Evolutionary conservation across 768 basidiomycete species (phyloP).

Genomic region (Tulasnella sp.): DNA sequence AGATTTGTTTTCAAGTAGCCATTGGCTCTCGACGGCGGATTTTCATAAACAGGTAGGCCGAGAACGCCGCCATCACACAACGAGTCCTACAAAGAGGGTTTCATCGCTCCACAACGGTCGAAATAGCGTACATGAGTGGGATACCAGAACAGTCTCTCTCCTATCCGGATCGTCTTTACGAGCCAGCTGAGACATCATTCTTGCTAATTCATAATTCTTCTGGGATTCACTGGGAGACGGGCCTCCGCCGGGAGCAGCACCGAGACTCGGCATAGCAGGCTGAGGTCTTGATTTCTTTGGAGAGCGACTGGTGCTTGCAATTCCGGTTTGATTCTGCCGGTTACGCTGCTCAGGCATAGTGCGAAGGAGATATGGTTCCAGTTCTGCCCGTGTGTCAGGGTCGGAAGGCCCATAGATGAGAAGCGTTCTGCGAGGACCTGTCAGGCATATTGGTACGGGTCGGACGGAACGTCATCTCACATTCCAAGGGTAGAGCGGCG

Average conservation of each 20-base stretch:
- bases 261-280: too few relatives aligned
- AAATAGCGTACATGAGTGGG: not conserved
- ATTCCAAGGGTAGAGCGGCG: too few relatives aligned
- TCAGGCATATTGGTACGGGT: not conserved
- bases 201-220: slow-evolving; percentile 54
- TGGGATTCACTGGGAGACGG: slow-evolving; percentile 39
- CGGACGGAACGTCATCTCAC: slow-evolving; percentile 38
- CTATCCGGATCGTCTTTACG: slow-evolving; percentile 68
- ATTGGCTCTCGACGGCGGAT: slow-evolving; percentile 54
- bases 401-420: slow-evolving; percentile 51
- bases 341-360: slow-evolving; percentile 57
- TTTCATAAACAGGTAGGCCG: slow-evolving; percentile 53
- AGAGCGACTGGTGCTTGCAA: slow-evolving; percentile 18
- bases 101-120: not conserved
- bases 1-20: slow-evolving; percentile 64
- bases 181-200: slow-evolving; percentile 54
- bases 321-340: not conserved
- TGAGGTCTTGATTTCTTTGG: slow-evolving; percentile 4
- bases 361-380: slow-evolving; percentile 61
- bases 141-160: slow-evolving; percentile 45
- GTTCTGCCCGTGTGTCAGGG: slow-evolving; percentile 40
- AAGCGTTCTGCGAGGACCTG: slow-evolving; percentile 37
- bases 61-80: slow-evolving; percentile 60
- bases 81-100: slow-evolving; percentile 31
- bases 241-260: slow-evolving; percentile 19